phyloP scores from a whole-genome alignment of 75 land plant species.

The Sequoia sempervirens region DNA sequence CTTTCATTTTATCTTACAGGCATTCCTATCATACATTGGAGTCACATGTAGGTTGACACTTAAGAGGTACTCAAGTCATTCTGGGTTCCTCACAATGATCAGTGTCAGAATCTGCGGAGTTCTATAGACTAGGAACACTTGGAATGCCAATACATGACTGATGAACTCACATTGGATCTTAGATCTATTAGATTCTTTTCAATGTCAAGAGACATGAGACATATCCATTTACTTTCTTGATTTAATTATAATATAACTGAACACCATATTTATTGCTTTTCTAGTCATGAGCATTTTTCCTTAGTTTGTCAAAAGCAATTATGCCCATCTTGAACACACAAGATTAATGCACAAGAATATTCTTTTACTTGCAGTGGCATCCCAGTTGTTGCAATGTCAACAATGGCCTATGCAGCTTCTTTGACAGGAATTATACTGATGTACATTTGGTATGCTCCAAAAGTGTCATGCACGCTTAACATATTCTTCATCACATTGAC shows the following conservation, averaged over 20 bases:
- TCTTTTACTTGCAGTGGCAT: slow-evolving; percentile 53
- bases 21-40: too few species aligned
- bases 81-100: neutral
- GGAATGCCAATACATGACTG: neutral
- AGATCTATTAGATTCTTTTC: neutral
- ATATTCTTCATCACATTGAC: slow-evolving; percentile 92
- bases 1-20: too few species aligned
- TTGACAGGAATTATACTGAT: slow-evolving; percentile 67
- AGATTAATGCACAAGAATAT: neutral
- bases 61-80: neutral
- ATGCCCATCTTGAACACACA: neutral
- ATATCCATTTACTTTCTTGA: neutral
- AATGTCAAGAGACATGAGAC: neutral
- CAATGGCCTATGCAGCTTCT: slow-evolving; percentile 42
- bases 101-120: neutral
- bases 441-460: slow-evolving; percentile 87
- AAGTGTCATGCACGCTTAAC: slow-evolving; percentile 70
- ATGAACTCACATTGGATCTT: neutral
- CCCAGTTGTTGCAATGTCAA: slow-evolving; percentile 49
- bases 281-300: neutral
- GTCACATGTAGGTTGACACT: too few species aligned
- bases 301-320: neutral
- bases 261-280: neutral
- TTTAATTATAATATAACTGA: neutral
- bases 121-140: neutral